A percentile compares a stretch with the other conserved stretches of the same genome.
These are phyloP conservation scores for Nemania sp. DNA, from an alignment of 2,329 filamentous ascomycete genomes.

Conservation along the genomic window DNA sequence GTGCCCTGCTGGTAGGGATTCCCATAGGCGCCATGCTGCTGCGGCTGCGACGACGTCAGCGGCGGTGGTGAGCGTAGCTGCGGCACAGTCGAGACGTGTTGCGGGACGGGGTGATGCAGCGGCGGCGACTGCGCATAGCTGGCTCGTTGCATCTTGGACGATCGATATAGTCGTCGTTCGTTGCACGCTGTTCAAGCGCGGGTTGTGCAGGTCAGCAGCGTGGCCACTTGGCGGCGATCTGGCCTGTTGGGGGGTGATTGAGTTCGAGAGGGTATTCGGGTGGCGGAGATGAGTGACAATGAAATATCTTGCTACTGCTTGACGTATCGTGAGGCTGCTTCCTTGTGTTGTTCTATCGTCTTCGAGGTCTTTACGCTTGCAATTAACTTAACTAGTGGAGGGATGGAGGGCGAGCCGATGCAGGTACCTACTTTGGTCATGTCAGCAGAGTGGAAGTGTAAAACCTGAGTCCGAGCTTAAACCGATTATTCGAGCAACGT, in stretches of 20 bases:
- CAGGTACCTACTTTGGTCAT: too few relatives aligned
- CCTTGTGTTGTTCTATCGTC: too few relatives aligned
- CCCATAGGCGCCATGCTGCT: slow-evolving; percentile 68
- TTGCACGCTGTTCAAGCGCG: neutral
- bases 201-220: neutral
- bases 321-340: too few relatives aligned
- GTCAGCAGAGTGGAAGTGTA: too few relatives aligned
- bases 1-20: slow-evolving; percentile 74
- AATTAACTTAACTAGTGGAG: too few relatives aligned
- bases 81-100: slow-evolving; percentile 97
- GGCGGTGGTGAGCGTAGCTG: slow-evolving; percentile 94
- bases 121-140: slow-evolving; percentile 88
- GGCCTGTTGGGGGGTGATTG: neutral
- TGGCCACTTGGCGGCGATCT: neutral
- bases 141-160: slow-evolving; percentile 77
- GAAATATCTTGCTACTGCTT: neutral
- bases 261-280: neutral
- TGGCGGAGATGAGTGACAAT: neutral
- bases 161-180: neutral
- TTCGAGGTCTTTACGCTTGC: too few relatives aligned
- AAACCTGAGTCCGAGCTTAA: too few relatives aligned
- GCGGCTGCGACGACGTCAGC: slow-evolving; percentile 70
- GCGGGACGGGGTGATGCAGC: slow-evolving; percentile 94
- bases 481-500: too few relatives aligned
- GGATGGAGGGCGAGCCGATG: too few relatives aligned